A percentile compares a stretch with the other conserved stretches of the same genome.
These are phyloP conservation scores for Globisporangium paddicum DNA, from an alignment of 352 stramenopile genomes.

Conservation along the genomic window DNA sequence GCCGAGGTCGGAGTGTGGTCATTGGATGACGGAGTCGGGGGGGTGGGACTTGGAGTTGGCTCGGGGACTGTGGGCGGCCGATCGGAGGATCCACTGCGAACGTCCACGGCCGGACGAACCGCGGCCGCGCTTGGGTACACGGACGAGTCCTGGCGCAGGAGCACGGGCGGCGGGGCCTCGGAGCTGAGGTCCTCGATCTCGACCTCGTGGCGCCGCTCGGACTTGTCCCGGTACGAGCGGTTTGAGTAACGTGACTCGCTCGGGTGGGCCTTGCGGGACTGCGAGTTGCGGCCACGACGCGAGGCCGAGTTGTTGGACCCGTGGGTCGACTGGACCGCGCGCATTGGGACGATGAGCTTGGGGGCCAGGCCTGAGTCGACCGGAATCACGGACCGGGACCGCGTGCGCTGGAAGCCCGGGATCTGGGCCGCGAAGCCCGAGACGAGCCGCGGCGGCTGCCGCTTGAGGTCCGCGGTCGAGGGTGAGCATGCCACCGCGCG, in stretches of 20 bases:
- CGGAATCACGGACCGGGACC: neutral
- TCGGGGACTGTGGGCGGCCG: neutral
- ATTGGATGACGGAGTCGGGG: neutral
- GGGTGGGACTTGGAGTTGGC: neutral
- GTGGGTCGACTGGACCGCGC: neutral
- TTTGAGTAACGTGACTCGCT: conserved; percentile 33
- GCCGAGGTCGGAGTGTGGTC: neutral
- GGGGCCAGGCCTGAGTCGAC: neutral
- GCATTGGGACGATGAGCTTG: conserved; percentile 8
- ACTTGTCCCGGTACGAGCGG: conserved; percentile 23
- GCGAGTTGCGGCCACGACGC: conserved; percentile 2
- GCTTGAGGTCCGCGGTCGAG: conserved; percentile 1
- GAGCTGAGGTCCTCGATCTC: conserved; percentile 14
- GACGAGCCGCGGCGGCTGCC: neutral
- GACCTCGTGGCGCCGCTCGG: conserved; percentile 15
- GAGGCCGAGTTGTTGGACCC: conserved; percentile 8
- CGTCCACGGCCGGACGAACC: neutral
- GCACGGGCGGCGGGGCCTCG: neutral
- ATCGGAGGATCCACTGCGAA: neutral
- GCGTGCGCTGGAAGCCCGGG: conserved; percentile 2
- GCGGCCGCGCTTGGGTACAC: conserved; percentile 9
- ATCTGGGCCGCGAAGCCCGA: neutral
- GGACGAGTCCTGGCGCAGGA: conserved; percentile 1
- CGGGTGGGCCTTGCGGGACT: conserved; percentile 20
- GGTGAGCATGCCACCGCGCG: neutral